Base-by-base conservation (phyloP, 805 yeast genomes). In the Kluyveromyces lactis region DNA sequence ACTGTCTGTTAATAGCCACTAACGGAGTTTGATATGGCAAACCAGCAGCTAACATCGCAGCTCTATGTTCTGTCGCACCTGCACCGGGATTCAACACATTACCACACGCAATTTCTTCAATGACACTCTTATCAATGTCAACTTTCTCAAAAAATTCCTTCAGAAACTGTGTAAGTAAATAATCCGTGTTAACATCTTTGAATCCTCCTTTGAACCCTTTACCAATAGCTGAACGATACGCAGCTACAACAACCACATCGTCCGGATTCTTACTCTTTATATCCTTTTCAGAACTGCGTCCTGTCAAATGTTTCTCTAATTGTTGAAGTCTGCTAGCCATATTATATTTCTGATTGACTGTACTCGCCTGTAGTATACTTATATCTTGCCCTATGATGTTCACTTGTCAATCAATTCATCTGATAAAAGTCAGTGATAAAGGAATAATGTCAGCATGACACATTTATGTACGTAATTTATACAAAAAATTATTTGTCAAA, bases 31-130 rank as follows among this genome's bases (percentile, higher is more conserved):
- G 63, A 59, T 81, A 67, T 24, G 97, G 97, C 39, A 89, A 72
- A 27, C 96, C 97, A 9, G 97, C 94, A 16, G 89, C 92, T 42
- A 90, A 72, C 49, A 75, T 71, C 31, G 97, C 96, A 36, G 95
- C 95, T 52, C 97, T 72, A 65, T 86, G 95, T 65, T 89, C 97
- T 41, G 82, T 81, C 40, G 92, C 95, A 53, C 97, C 97, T 18
- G 97, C 94, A 37, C 95, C 95, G 35, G 77, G 74, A 67, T 89
- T 86, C 56, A 89, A 72, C 19, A 90, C 97, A 61, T 90, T 90
- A 50, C 97, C 97, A 46, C 86, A 80, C 24, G 81, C 81, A 42
- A 90, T 80, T 54, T 90, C 97, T 51, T 82, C 95, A 45, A 90
- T 79, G 48, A 77, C 56, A 33, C 68, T 64, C 41, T 77, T 71